These are phyloP conservation scores for Fragosphaeria purpurea DNA, from an alignment of 2,329 filamentous ascomycete genomes.

Conservation along the genomic window DNA sequence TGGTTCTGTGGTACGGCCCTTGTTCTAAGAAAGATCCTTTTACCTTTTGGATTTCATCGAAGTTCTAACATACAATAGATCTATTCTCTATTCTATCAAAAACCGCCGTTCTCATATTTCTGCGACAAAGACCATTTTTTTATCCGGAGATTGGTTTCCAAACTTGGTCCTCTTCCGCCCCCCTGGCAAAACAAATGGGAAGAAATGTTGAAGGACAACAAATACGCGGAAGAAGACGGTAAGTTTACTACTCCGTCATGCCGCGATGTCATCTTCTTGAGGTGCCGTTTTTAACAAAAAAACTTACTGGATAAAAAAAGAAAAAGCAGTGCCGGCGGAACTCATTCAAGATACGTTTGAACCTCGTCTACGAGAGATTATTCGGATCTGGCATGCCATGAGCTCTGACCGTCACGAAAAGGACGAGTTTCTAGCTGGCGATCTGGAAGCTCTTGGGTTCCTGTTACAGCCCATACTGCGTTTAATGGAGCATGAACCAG, in stretches of 20 bases:
- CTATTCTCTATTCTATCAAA: not conserved
- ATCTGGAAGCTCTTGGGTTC: not conserved
- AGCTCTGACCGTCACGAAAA: no score
- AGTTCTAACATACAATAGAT: no score
- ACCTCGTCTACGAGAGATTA: not conserved
- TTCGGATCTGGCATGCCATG: no score
- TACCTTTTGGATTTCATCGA: no score
- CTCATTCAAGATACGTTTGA: slow-evolving; percentile 2
- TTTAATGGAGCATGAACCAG: not conserved
- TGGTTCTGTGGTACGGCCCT: not conserved
- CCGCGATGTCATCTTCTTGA: no score
- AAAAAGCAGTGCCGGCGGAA: not conserved
- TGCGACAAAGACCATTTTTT: not conserved
- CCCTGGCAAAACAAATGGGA: not conserved
- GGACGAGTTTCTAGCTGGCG: slow-evolving; percentile 1
- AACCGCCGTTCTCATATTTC: not conserved
- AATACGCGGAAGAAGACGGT: not conserved
- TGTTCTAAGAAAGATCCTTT: no score
- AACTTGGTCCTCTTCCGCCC: not conserved
- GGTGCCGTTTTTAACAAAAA: no score
- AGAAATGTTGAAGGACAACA: not conserved
- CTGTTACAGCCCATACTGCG: not conserved
- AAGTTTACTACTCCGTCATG: not conserved
- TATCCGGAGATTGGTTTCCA: not conserved
- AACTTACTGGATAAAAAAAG: no score